Base-by-base conservation (phyloP, 352 stramenopile species). In the Pythium rhizo-oryzae region DNA sequence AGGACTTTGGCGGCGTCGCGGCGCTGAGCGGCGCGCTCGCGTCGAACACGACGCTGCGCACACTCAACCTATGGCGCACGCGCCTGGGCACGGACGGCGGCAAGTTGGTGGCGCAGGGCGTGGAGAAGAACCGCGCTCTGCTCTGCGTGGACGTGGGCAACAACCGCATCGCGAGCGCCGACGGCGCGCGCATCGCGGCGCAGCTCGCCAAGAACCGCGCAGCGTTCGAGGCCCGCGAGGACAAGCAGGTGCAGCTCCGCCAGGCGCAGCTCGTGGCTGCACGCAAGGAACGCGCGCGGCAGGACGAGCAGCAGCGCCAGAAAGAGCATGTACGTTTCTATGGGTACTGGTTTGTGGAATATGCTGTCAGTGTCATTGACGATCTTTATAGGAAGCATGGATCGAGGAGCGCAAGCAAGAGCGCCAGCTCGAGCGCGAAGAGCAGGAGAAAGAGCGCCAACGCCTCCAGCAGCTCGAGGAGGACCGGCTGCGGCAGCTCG, bases 111-210 rank as follows among this genome's bases (percentile, higher is more conserved):
- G 82, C 79, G 21, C 54, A 83, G 18, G 81, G 81, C 16, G 60
- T 94, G 35, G 77, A 80, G 56, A 71, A 74, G 35, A 94, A 94
- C 60, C 55, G 55, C 6, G 78, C 75, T 19, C 57, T 94, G 33
- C 67, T 92, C 44, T 92, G 86, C 51, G 74, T 94, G n/a, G 86
- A 94, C 65, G 71, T 92, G 19, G 86, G 86, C 43, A 92, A 92
- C 76, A 94, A 94, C 79, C 85, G 85, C 60, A 79, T 94, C 19
- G 71, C 70, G 18, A 76, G 72, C 8, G 62, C 62, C 18, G 86
- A 94, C 59, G 86, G 71, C 21, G 72, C 79, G 18, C 65, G 70
- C 19, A 82, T 92, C 51, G 74, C 85, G 43, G 44, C 70, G 25
- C 72, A 81, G 37, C 75, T 94, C 35, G 71, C 57, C 25, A 77